Conservation (phyloP, 2,329 filamentous ascomycete species). For the Scortechinia acanthostroma region DNA sequence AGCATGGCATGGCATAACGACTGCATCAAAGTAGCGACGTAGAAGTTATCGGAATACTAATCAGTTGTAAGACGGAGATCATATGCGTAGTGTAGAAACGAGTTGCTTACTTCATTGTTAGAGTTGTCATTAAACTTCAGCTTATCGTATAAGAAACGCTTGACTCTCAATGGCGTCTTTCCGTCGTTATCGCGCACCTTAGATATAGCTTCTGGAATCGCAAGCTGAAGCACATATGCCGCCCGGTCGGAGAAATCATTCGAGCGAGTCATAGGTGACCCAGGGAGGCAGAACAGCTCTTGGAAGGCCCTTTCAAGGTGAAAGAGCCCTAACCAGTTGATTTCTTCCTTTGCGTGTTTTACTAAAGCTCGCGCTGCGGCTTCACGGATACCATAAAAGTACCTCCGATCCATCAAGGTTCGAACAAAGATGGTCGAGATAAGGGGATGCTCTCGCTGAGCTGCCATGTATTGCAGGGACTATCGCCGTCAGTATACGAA, state of each 20-base stretch:
- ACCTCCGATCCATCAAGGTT: slow-evolving; percentile 83
- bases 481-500: not conserved
- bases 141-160: slow-evolving; percentile 80
- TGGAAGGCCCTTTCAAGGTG: slow-evolving; percentile 83
- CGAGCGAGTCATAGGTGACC: slow-evolving; percentile 70
- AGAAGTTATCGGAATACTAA: slow-evolving; percentile 79
- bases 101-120: slow-evolving; percentile 52
- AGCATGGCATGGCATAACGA: slow-evolving; percentile 48
- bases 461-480: slow-evolving; percentile 68
- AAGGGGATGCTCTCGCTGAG: slow-evolving; percentile 65
- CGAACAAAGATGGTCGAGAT: slow-evolving; percentile 83
- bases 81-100: slow-evolving; percentile 3
- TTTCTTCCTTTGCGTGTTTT: slow-evolving; percentile 65
- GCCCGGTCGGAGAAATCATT: slow-evolving; percentile 89
- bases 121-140: slow-evolving; percentile 91
- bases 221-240: slow-evolving; percentile 76
- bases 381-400: slow-evolving; percentile 85
- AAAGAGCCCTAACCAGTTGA: slow-evolving; percentile 71
- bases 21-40: slow-evolving; percentile 73
- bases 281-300: slow-evolving; percentile 78
- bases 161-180: slow-evolving; percentile 71
- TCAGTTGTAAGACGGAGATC: slow-evolving; percentile 1
- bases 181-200: slow-evolving; percentile 69
- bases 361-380: slow-evolving; percentile 76
- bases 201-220: slow-evolving; percentile 75